Conservation (phyloP, 768 basidiomycete species). For the Daedaleopsis sinensis region DNA sequence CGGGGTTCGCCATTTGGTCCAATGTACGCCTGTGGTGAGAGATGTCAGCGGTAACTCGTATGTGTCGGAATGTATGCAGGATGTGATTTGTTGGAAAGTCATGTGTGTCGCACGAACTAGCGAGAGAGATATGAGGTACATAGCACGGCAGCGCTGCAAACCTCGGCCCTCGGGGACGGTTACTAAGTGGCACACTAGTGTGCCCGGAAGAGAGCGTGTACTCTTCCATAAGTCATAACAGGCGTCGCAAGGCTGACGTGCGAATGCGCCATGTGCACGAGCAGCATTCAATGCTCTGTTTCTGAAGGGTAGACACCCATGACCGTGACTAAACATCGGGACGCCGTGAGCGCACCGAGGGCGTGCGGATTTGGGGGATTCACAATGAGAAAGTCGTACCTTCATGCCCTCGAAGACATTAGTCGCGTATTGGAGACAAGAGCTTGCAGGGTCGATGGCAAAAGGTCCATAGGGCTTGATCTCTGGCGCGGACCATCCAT, state of each 20-base stretch:
- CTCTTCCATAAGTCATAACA: background rate
- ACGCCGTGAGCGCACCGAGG: too few relatives aligned
- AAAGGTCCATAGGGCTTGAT: slow-evolving; percentile 73
- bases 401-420: slow-evolving; percentile 72
- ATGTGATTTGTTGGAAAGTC: background rate
- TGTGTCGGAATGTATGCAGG: background rate
- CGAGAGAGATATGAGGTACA: too few relatives aligned
- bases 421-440: slow-evolving; percentile 64
- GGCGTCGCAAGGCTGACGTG: background rate
- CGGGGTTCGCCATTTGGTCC: slow-evolving; percentile 73
- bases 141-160: background rate
- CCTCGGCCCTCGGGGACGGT: too few relatives aligned
- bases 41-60: background rate
- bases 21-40: slow-evolving; percentile 56
- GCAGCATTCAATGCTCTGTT: too few relatives aligned
- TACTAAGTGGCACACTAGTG: too few relatives aligned
- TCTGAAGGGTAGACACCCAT: too few relatives aligned
- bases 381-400: slow-evolving; percentile 37
- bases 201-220: too few relatives aligned
- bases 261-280: too few relatives aligned
- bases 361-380: background rate
- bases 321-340: too few relatives aligned
- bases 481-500: slow-evolving; percentile 72
- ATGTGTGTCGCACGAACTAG: background rate
- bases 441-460: slow-evolving; percentile 55